A percentile compares a stretch with the other conserved stretches of the same genome.
These are phyloP conservation scores for Linnemannia schmuckeri DNA, from an alignment of 192 early-diverging fungal species.

Conservation along the genomic window DNA sequence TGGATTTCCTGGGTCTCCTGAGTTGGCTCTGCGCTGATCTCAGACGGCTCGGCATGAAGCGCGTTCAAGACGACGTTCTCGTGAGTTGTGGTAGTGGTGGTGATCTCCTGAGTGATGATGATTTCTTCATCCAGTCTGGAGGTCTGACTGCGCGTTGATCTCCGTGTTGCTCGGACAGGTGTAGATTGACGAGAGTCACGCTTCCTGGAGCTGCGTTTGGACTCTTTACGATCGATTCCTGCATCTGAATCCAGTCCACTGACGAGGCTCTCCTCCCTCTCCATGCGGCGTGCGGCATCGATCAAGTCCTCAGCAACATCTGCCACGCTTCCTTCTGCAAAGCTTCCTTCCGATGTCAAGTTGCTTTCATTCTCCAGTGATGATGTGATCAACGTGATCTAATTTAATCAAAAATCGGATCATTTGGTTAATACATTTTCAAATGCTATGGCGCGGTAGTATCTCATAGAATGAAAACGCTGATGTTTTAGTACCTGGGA, in stretches of 20 bases:
- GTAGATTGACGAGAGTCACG: slow-evolving; percentile 20
- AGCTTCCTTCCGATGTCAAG: slow-evolving; percentile 5
- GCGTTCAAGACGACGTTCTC: background rate
- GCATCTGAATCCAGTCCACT: slow-evolving; percentile 30
- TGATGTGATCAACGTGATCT: slow-evolving; percentile 17
- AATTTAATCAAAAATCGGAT: background rate
- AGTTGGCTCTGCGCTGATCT: background rate
- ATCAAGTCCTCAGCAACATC: background rate
- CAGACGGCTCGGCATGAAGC: background rate
- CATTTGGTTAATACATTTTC: background rate
- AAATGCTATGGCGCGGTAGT: background rate
- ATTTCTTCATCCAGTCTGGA: slow-evolving; percentile 14
- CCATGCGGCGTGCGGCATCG: background rate
- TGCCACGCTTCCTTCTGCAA: background rate
- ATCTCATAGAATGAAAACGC: background rate
- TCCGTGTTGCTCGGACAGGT: slow-evolving; percentile 16
- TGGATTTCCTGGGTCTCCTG: background rate
- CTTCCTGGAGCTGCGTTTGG: slow-evolving; percentile 10
- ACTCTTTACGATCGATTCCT: slow-evolving; percentile 12
- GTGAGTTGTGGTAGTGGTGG: background rate
- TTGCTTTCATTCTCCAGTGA: background rate
- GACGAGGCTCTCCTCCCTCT: slow-evolving; percentile 14
- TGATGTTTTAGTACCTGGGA: background rate
- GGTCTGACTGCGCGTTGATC: slow-evolving; percentile 28
- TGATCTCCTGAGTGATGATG: slow-evolving; percentile 9